Conservation (phyloP, 1,139 yeast genomes). For the Kodamaea plutei region DNA sequence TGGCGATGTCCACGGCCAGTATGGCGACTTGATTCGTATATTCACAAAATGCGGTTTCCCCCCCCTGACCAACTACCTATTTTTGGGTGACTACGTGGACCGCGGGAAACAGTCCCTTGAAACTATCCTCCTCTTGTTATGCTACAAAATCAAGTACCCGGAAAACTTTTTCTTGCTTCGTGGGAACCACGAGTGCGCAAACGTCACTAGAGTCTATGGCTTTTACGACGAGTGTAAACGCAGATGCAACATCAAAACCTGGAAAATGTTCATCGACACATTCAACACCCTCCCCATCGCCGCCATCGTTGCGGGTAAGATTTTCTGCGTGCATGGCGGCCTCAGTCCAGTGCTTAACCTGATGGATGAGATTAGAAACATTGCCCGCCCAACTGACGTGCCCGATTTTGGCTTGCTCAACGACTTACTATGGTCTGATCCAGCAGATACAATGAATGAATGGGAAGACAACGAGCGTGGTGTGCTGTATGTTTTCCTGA, state of each 20-base stretch:
- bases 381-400: constrained; percentile 94
- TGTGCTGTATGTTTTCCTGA: constrained; percentile 92
- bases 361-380: constrained; percentile 87
- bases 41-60: constrained; percentile 98
- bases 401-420: constrained; percentile 93
- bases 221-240: constrained; percentile 97
- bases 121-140: constrained; percentile 76
- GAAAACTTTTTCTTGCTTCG: constrained; percentile 89
- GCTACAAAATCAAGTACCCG: constrained; percentile 93
- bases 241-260: constrained; percentile 78
- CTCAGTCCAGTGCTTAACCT: constrained; percentile 85
- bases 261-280: constrained; percentile 91
- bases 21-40: constrained; percentile 81
- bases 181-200: constrained; percentile 97
- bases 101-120: constrained; percentile 94
- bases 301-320: constrained; percentile 93
- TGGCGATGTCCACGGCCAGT: constrained; percentile 98
- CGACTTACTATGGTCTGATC: constrained; percentile 95
- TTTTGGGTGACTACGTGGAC: constrained; percentile 94
- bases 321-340: constrained; percentile 97
- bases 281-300: constrained; percentile 93
- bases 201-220: constrained; percentile 92
- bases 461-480: constrained; percentile 99
- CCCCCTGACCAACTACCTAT: constrained; percentile 88
- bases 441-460: constrained; percentile 89